Evolutionary conservation across 2,329 filamentous ascomycete genomes (phyloP).

Genomic region (Pyricularia grisea): DNA sequence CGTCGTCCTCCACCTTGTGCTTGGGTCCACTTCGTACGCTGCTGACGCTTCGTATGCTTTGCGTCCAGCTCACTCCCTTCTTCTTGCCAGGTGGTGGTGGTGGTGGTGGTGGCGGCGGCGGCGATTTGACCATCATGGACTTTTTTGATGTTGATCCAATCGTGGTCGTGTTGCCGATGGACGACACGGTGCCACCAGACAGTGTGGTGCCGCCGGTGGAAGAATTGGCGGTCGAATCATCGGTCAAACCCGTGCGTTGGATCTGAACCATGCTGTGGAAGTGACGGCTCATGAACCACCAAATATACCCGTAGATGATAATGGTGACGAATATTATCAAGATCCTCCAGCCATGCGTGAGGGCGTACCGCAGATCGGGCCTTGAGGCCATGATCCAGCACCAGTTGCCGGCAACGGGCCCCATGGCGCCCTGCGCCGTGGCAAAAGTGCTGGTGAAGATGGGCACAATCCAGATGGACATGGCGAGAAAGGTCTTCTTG

Average conservation of each 20-base stretch:
- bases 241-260: not conserved
- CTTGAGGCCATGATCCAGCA: slow-evolving; percentile 1
- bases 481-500: slow-evolving; percentile 23
- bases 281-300: not conserved
- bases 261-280: not conserved
- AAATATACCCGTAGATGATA: slow-evolving; percentile 1
- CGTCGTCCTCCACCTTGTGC: not conserved
- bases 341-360: slow-evolving; percentile 3
- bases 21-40: not conserved
- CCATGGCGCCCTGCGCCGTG: slow-evolving; percentile 19
- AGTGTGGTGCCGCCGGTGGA: not conserved
- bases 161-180: not conserved
- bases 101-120: not conserved
- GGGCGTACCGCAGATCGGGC: slow-evolving; percentile 1
- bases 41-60: not conserved
- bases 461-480: slow-evolving; percentile 29
- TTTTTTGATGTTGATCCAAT: not conserved
- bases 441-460: slow-evolving; percentile 24
- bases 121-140: not conserved
- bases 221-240: not conserved
- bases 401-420: slow-evolving; percentile 17
- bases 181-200: not conserved
- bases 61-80: not conserved
- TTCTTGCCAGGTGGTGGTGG: not conserved
- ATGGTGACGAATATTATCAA: slow-evolving; percentile 2